Percentiles rank a stretch among this genome's conserved stretches.
phyloP scores from a whole-genome alignment of 2,329 filamentous ascomycete genomes.

The Colletotrichum siamense region DNA sequence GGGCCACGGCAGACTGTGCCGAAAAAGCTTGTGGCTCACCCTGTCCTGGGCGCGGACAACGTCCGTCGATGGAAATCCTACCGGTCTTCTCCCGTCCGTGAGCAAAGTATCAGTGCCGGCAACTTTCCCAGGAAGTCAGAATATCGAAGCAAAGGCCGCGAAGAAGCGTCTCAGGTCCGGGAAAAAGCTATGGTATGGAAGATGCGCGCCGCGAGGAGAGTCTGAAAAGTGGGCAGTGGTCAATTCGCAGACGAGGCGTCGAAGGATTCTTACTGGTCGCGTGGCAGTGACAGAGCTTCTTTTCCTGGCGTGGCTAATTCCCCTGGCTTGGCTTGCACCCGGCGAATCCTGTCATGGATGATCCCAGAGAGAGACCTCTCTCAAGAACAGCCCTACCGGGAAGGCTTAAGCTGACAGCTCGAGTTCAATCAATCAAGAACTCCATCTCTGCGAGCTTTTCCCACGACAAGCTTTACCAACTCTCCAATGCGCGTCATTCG shows the following conservation, averaged over 20 bases:
- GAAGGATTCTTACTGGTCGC: neutral
- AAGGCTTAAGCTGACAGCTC: neutral
- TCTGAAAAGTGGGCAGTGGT: neutral
- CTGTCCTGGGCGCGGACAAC: neutral
- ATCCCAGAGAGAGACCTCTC: neutral
- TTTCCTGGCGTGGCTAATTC: neutral
- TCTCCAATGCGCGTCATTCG: neutral
- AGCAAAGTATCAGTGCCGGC: neutral
- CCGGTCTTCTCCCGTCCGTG: neutral
- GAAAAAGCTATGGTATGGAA: neutral
- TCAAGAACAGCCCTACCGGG: neutral
- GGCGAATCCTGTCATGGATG: neutral
- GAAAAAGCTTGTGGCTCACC: neutral
- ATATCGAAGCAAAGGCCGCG: neutral
- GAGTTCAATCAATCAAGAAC: neutral
- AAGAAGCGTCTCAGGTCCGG: neutral
- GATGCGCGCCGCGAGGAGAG: neutral
- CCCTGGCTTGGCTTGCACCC: neutral
- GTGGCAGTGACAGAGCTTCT: neutral
- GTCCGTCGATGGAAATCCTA: neutral
- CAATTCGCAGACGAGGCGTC: neutral
- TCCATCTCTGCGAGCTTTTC: neutral
- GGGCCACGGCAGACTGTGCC: neutral
- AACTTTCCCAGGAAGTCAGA: neutral
- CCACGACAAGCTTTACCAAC: neutral